Percentiles rank a stretch among this genome's conserved stretches.
Conservation (phyloP, 805 yeast genomes). For the Starmera dryadoides region DNA sequence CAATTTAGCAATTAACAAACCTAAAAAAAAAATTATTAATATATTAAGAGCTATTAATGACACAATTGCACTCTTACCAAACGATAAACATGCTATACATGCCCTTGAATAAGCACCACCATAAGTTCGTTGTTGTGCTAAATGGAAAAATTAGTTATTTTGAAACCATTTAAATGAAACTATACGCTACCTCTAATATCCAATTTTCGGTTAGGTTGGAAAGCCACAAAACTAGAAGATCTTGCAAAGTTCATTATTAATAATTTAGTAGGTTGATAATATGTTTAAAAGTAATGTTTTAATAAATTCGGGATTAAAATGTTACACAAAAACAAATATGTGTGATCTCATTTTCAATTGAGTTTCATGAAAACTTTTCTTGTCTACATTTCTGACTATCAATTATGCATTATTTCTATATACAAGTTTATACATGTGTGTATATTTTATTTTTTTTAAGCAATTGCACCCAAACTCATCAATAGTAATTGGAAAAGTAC, state of each 20-base stretch:
- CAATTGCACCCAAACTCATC: slow-evolving; percentile 74
- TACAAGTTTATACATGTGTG: too few species aligned
- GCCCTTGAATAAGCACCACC: slow-evolving; percentile 80
- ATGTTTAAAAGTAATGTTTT: too few species aligned
- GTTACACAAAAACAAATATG: too few species aligned
- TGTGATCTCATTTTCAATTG: too few species aligned
- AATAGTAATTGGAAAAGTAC: slow-evolving; percentile 72
- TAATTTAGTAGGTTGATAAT: not conserved
- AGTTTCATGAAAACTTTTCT: too few species aligned
- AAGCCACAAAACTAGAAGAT: not conserved
- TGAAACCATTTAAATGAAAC: not conserved
- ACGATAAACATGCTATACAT: slow-evolving; percentile 60
- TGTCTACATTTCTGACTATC: too few species aligned
- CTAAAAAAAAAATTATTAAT: not conserved
- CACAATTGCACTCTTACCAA: too few species aligned
- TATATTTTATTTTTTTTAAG: too few species aligned
- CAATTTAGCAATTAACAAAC: slow-evolving; percentile 50
- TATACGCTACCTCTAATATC: slow-evolving; percentile 5
- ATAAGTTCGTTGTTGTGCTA: slow-evolving; percentile 73
- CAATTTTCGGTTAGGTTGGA: not conserved
- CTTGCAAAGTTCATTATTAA: not conserved
- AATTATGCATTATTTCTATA: too few species aligned
- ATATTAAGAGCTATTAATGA: not conserved
- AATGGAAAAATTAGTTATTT: not conserved
- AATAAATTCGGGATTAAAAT: too few species aligned